These are phyloP conservation scores for Zygosaccharomyces kombuchaensis DNA, from an alignment of 805 yeast species.

Conservation along the genomic window DNA sequence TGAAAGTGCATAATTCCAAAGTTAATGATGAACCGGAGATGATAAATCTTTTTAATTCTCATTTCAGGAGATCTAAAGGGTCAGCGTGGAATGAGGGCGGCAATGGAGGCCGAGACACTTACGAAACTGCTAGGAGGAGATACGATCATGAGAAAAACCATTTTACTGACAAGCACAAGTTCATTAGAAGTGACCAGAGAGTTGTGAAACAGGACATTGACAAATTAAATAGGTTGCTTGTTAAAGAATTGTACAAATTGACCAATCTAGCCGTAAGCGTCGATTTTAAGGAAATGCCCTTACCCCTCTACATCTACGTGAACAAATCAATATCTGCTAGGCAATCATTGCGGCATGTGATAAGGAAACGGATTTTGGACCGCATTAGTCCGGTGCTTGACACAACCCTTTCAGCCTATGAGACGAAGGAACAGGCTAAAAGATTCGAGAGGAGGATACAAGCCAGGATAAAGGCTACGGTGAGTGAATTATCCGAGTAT, in stretches of 20 bases:
- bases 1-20: constrained; percentile 33
- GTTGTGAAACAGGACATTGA: constrained; percentile 21
- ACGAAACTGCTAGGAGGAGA: constrained; percentile 9
- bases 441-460: constrained; percentile 19
- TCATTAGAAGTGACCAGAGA: constrained; percentile 28
- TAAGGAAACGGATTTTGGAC: constrained; percentile 21
- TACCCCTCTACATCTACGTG: constrained; percentile 29
- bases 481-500: constrained; percentile 17
- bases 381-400: constrained; percentile 25
- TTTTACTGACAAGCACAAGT: constrained; percentile 23
- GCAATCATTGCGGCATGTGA: constrained; percentile 16
- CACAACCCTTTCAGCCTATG: constrained; percentile 19
- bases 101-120: background rate
- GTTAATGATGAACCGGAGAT: constrained; percentile 31
- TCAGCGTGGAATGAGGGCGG: background rate
- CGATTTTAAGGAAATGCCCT: constrained; percentile 15
- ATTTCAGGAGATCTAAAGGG: constrained; percentile 7
- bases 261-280: constrained; percentile 23
- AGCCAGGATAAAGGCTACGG: constrained; percentile 12
- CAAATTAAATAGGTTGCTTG: constrained; percentile 20
- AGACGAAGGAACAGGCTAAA: constrained; percentile 13
- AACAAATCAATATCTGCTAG: constrained; percentile 19
- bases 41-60: constrained; percentile 23
- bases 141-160: constrained; percentile 18
- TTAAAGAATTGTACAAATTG: constrained; percentile 23